Evolutionary conservation across 306 rosid genomes (phyloP).

Genomic region (Bauhinia variegata): DNA sequence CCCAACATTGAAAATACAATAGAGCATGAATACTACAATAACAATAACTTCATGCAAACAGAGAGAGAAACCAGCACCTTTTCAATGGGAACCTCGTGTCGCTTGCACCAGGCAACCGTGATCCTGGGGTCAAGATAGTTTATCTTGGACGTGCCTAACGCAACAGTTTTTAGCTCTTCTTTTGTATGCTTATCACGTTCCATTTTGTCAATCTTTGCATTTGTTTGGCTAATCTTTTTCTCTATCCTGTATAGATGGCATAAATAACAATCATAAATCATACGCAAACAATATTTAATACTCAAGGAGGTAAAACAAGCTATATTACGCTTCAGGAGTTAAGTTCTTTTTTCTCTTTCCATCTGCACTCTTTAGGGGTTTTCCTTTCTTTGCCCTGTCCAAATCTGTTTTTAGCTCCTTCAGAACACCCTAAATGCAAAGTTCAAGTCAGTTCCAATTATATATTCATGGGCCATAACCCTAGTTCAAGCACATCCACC

Average conservation of each 20-base stretch:
- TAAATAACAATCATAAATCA: conserved; percentile 28
- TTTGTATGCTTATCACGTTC: conserved; percentile 78
- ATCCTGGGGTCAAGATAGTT: conserved; percentile 98
- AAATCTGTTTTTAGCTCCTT: conserved; percentile 84
- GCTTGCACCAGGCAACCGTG: conserved; percentile 99
- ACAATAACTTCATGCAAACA: conserved; percentile 18
- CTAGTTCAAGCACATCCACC: conserved; percentile 27
- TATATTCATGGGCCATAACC: conserved; percentile 15
- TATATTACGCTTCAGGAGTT: conserved; percentile 73
- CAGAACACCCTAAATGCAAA: conserved; percentile 58
- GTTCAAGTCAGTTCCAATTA: conserved; percentile 28
- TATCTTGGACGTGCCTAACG: conserved; percentile 93
- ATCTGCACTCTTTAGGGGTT: conserved; percentile 73
- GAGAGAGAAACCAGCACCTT: conserved; percentile 58
- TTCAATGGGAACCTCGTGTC: conserved; percentile 96
- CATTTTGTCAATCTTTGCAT: conserved; percentile 78
- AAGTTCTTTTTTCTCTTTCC: conserved; percentile 79
- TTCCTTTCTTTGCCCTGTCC: conserved; percentile 87
- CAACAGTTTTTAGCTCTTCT: conserved; percentile 94
- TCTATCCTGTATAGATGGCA: conserved; percentile 58
- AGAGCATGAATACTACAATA: not conserved
- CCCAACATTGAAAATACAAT: not conserved
- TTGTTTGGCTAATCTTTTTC: conserved; percentile 81
- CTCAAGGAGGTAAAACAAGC: conserved; percentile 26
- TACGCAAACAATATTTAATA: conserved; percentile 17